Evolutionary conservation across 83 land plant species (phyloP).

Genomic region (Picea abies): DNA sequence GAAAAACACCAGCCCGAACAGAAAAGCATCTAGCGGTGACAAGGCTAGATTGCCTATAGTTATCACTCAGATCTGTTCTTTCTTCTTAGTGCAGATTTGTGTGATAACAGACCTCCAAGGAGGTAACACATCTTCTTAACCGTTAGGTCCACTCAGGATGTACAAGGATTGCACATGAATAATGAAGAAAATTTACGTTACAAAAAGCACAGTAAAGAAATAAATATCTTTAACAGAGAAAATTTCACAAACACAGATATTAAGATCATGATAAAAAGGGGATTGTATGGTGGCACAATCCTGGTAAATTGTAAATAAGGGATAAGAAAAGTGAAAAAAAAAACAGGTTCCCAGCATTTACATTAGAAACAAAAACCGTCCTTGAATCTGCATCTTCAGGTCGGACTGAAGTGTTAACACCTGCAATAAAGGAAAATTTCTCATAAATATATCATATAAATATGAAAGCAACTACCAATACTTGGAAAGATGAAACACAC

Average conservation of each 20-base stretch:
- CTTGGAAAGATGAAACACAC: conserved; percentile 2
- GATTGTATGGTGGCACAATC: background rate
- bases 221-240: background rate
- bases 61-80: no score
- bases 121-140: no score
- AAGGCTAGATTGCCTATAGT: no score
- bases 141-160: background rate
- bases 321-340: background rate
- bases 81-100: no score
- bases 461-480: no score
- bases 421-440: conserved; percentile 27
- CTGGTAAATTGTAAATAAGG: background rate
- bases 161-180: background rate
- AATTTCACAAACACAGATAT: background rate
- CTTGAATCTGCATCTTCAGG: conserved; percentile 75
- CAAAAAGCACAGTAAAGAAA: background rate
- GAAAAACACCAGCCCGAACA: no score
- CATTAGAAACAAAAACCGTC: conserved; percentile 78
- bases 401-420: conserved; percentile 31
- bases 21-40: no score
- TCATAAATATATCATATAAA: no score
- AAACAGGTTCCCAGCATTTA: conserved; percentile 22
- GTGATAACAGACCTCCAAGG: no score
- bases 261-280: background rate
- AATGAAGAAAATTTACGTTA: background rate